Evolutionary conservation across 2,329 filamentous ascomycete genomes (phyloP).

Genomic region (Cadophora sp.): DNA sequence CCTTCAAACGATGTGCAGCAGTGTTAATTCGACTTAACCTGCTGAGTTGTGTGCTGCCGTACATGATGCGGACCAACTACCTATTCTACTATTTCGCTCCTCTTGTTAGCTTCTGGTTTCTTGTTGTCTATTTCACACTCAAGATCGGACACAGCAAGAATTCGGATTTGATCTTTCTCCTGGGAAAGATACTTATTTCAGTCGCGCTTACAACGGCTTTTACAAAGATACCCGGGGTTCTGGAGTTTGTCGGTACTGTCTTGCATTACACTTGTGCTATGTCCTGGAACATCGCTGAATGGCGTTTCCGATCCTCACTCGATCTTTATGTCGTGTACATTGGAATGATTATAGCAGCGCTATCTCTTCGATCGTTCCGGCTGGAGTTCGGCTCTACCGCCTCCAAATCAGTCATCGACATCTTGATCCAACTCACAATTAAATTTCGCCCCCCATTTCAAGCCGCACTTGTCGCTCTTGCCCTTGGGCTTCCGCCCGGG

Average conservation of each 20-base stretch:
- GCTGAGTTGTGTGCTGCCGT: slow-evolving; percentile 59
- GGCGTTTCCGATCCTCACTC: slow-evolving; percentile 57
- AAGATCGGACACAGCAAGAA: slow-evolving; percentile 52
- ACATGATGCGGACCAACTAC: slow-evolving; percentile 63
- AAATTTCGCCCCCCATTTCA: slow-evolving; percentile 27
- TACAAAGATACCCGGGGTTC: slow-evolving; percentile 48
- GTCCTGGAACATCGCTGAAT: slow-evolving; percentile 55
- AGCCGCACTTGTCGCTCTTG: slow-evolving; percentile 31
- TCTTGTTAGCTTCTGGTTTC: slow-evolving; percentile 67
- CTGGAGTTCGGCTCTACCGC: slow-evolving; percentile 35
- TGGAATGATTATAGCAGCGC: slow-evolving; percentile 58
- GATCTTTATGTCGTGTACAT: slow-evolving; percentile 63
- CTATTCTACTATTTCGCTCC: slow-evolving; percentile 65
- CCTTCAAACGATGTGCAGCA: slow-evolving; percentile 56
- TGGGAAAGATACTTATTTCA: slow-evolving; percentile 56
- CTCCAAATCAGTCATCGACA: slow-evolving; percentile 39
- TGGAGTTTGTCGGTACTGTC: slow-evolving; percentile 51
- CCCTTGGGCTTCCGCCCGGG: slow-evolving; percentile 32
- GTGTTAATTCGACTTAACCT: slow-evolving; percentile 65
- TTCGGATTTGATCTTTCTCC: slow-evolving; percentile 49
- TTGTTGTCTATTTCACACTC: slow-evolving; percentile 61
- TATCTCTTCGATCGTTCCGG: slow-evolving; percentile 46
- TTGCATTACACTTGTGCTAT: slow-evolving; percentile 54
- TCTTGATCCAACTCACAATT: slow-evolving; percentile 28
- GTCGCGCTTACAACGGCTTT: slow-evolving; percentile 50